Conservation (phyloP, 2,329 filamentous ascomycete genomes). For the Stagonosporopsis tanaceti region DNA sequence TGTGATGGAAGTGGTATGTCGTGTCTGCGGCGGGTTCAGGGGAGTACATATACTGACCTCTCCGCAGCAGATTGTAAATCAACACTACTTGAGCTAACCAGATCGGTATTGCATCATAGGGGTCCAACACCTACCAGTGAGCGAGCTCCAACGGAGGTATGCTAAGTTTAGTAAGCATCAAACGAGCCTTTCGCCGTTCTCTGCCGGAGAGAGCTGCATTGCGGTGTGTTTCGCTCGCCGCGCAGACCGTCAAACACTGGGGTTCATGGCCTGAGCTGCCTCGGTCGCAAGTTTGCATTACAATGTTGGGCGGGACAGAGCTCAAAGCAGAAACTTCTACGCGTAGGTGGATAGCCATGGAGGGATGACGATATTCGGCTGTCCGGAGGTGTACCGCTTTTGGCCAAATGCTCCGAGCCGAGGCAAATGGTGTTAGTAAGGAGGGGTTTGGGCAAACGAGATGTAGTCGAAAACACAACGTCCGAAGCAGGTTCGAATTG, state of each 20-base stretch:
- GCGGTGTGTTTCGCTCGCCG: constrained; percentile 17
- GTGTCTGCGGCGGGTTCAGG: background rate
- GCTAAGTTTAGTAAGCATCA: constrained; percentile 8
- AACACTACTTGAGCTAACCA: constrained; percentile 7
- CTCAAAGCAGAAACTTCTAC: constrained; percentile 25
- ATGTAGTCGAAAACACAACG: background rate
- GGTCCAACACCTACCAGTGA: background rate
- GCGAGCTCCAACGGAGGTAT: constrained; percentile 1
- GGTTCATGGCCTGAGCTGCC: background rate
- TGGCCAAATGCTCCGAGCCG: constrained; percentile 31
- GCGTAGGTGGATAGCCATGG: constrained; percentile 17
- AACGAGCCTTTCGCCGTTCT: constrained; percentile 13
- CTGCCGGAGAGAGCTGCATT: constrained; percentile 10
- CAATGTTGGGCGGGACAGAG: constrained; percentile 8
- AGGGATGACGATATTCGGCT: constrained; percentile 27
- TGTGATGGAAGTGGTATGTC: background rate
- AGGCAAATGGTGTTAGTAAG: constrained; percentile 27
- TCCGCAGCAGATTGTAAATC: background rate
- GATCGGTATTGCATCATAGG: constrained; percentile 18
- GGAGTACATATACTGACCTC: constrained; percentile 15
- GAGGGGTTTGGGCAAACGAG: constrained; percentile 13
- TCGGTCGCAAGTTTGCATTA: constrained; percentile 5
- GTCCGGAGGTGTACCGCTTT: constrained; percentile 25
- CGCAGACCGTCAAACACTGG: constrained; percentile 1
- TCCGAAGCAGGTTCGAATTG: background rate